Base-by-base conservation (phyloP, 2,329 filamentous ascomycete genomes). In the Volutella citrinella region DNA sequence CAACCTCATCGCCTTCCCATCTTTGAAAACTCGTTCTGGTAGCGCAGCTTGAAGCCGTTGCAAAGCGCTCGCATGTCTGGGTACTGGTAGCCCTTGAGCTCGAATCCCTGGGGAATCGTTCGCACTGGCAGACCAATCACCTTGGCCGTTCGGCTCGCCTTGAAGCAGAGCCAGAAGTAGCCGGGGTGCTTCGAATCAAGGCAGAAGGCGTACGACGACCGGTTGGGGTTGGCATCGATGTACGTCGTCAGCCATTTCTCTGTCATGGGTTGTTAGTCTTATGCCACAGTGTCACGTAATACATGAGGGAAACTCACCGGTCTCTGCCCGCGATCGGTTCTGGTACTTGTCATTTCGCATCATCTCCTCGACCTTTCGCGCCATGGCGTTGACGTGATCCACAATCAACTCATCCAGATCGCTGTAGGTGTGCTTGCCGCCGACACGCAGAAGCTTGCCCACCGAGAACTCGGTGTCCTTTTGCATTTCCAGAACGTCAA, bases 341-440 rank as follows among this genome's bases (percentile, higher is more conserved):
- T 95, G 88, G 70, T 86, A 98, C 64, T 95, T 95, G 59, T 97
- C 91, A 61, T 96, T 84, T 47, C 84, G 79, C 74, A 88, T 93
- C 71, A 98, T 82, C 70, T 98, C 91, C 48, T 95, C 88, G 32
- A 97, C 91, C 73, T 98, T 98, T 64, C 84, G 87, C 13, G 89
- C 86, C 93, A 97, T 98, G 32, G 90, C 87, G 68, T 95, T 93
- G 57, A 98, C 87, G 59, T 98, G 93, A 55, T 93, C 86, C 57
- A 95, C 90, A 49, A 98, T 97, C 67, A 98, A 65, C 61, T 98
- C 93, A 65, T 98, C 93, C 42, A 98, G 72, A 82, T 98, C 93
- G 41, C 81, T 88, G 68, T 98, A 98, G 7, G 80, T 91, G 64
- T 89, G 90, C 60, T 90, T 91, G 50, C 87, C 86, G 20, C 82